Evolutionary conservation across 306 rosid genomes (phyloP).

Genomic region (Cucurbita argyrosperma): DNA sequence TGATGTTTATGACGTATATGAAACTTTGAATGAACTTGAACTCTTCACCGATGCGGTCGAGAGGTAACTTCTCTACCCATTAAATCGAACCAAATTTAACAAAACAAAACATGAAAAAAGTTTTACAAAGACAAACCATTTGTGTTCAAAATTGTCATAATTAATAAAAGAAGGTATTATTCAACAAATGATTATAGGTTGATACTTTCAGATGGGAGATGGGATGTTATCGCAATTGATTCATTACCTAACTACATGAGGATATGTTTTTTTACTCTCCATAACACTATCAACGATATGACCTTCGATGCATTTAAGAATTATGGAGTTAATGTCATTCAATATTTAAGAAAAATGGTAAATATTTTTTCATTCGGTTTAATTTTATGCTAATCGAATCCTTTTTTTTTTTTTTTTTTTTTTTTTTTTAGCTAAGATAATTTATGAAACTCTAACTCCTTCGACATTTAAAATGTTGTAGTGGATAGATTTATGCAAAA

Average conservation of each 20-base stretch:
- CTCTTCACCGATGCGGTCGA: constrained; percentile 1
- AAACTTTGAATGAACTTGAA: background rate
- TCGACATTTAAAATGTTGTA: background rate
- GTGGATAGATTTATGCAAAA: constrained; percentile 16
- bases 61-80: background rate
- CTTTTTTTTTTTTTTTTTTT: too few species aligned
- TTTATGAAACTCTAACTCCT: background rate
- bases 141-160: too few species aligned
- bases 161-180: too few species aligned
- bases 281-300: constrained; percentile 6
- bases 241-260: constrained; percentile 11
- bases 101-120: too few species aligned
- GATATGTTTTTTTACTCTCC: constrained; percentile 5
- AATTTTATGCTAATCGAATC: too few species aligned
- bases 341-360: constrained; percentile 8
- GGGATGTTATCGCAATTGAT: constrained; percentile 4
- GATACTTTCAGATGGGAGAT: constrained; percentile 13
- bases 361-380: too few species aligned
- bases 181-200: too few species aligned
- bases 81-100: too few species aligned
- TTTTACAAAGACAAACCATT: too few species aligned
- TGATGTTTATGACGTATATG: constrained; percentile 5
- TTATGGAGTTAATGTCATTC: background rate
- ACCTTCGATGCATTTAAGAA: background rate
- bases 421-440: background rate